Evolutionary conservation across 345 rosid species (phyloP).

Genomic region (Gossypium stocksii): DNA sequence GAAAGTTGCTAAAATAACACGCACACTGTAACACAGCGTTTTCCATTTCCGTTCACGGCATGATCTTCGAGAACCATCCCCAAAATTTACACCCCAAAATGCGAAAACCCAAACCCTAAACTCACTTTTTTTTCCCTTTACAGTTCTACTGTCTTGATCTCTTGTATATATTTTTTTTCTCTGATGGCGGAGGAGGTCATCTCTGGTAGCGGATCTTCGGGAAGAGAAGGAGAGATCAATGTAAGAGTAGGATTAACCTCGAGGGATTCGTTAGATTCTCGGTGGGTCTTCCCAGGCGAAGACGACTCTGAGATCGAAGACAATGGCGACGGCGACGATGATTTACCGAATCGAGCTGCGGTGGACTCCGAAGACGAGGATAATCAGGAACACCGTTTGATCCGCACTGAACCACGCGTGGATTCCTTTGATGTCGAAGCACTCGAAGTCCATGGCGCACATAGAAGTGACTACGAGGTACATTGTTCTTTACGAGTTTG

Average conservation of each 20-base stretch:
- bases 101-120: background rate
- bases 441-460: constrained; percentile 83
- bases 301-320: constrained; percentile 61
- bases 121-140: background rate
- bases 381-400: constrained; percentile 62
- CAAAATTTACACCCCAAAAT: background rate
- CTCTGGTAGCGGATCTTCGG: constrained; percentile 31
- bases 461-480: constrained; percentile 73
- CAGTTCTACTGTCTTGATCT: background rate
- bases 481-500: background rate
- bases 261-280: constrained; percentile 77
- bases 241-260: constrained; percentile 50
- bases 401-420: constrained; percentile 81
- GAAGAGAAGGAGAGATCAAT: constrained; percentile 46
- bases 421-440: constrained; percentile 98
- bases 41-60: constrained; percentile 10
- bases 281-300: constrained; percentile 91
- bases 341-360: constrained; percentile 25
- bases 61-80: constrained; percentile 5
- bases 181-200: constrained; percentile 57
- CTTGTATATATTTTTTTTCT: background rate
- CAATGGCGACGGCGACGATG: constrained; percentile 32
- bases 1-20: background rate
- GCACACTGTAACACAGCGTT: background rate
- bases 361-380: constrained; percentile 81